phyloP scores from a whole-genome alignment of 1,284 basidiomycete genomes.

The Pseudozyma tsukubaensis region DNA sequence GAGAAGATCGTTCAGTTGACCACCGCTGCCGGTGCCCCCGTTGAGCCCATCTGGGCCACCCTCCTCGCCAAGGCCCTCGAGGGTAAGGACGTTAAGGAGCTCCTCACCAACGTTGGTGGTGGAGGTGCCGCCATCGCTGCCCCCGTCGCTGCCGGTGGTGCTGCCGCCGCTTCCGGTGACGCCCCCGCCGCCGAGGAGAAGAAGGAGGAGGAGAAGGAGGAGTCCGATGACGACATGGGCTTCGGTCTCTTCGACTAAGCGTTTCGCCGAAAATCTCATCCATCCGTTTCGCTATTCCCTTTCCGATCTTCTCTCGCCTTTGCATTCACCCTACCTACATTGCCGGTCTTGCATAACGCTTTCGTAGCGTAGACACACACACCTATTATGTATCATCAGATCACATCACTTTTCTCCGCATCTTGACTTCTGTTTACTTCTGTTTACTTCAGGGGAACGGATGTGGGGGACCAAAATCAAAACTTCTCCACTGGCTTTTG shows the following conservation, averaged over 20 bases:
- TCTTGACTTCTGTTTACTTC: too few relatives aligned
- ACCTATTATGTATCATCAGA: conserved; percentile 36
- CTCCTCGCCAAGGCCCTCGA: conserved; percentile 97
- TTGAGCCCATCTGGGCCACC: conserved; percentile 97
- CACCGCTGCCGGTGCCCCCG: conserved; percentile 82
- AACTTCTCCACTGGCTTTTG: conserved; percentile 7
- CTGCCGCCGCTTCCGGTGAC: conserved; percentile 75
- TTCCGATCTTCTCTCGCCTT: background rate
- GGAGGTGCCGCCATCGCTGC: conserved; percentile 74
- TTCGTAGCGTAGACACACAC: background rate
- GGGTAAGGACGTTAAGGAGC: conserved; percentile 95
- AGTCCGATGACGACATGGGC: conserved; percentile 72
- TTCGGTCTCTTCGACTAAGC: conserved; percentile 85
- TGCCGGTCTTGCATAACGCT: background rate
- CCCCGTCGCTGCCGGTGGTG: conserved; percentile 74
- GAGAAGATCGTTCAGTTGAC: conserved; percentile 91
- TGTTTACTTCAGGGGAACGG: background rate
- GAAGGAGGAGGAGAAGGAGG: conserved; percentile 70
- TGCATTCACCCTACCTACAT: background rate
- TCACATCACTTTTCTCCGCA: conserved; percentile 5
- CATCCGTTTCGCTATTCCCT: background rate
- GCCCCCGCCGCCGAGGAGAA: conserved; percentile 85
- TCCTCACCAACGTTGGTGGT: conserved; percentile 90
- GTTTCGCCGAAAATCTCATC: conserved; percentile 1
- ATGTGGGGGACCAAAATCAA: background rate